Evolutionary conservation across 106 monocot species (phyloP).

Genomic region (Allium fistulosum): DNA sequence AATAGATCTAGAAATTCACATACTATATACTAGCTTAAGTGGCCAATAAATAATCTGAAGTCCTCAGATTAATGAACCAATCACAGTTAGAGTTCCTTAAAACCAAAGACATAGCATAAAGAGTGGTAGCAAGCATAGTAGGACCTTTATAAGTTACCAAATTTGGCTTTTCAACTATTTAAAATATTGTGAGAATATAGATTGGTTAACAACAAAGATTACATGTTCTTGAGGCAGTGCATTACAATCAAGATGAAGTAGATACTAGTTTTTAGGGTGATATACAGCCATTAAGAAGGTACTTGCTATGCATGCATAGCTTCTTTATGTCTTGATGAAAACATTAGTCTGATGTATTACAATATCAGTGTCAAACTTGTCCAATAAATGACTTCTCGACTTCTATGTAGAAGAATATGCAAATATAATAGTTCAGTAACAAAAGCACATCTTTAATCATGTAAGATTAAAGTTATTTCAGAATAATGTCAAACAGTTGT

Average conservation of each 20-base stretch:
- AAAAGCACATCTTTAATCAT: too few relatives aligned
- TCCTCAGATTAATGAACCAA: conserved; percentile 95
- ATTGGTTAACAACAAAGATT: conserved; percentile 26
- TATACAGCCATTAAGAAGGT: conserved; percentile 59
- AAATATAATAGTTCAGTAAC: too few relatives aligned
- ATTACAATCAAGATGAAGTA: conserved; percentile 72
- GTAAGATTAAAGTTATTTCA: too few relatives aligned
- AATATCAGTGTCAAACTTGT: too few relatives aligned
- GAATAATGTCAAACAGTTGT: too few relatives aligned
- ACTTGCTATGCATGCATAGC: conserved; percentile 23
- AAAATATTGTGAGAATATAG: conserved; percentile 31
- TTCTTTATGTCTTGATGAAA: too few relatives aligned
- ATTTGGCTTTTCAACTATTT: conserved; percentile 57
- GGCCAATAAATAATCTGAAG: conserved; percentile 77
- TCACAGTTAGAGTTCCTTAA: conserved; percentile 68
- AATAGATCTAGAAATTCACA: not conserved
- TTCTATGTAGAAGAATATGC: too few relatives aligned
- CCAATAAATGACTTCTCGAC: too few relatives aligned
- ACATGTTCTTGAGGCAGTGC: conserved; percentile 34
- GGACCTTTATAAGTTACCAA: conserved; percentile 86
- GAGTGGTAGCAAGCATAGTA: conserved; percentile 82
- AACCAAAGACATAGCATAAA: conserved; percentile 72
- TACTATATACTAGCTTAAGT: conserved; percentile 90
- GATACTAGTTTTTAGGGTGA: conserved; percentile 77
- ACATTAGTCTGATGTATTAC: too few relatives aligned